Base-by-base conservation (phyloP, 768 basidiomycete genomes). In the Dioszegia crocea region DNA sequence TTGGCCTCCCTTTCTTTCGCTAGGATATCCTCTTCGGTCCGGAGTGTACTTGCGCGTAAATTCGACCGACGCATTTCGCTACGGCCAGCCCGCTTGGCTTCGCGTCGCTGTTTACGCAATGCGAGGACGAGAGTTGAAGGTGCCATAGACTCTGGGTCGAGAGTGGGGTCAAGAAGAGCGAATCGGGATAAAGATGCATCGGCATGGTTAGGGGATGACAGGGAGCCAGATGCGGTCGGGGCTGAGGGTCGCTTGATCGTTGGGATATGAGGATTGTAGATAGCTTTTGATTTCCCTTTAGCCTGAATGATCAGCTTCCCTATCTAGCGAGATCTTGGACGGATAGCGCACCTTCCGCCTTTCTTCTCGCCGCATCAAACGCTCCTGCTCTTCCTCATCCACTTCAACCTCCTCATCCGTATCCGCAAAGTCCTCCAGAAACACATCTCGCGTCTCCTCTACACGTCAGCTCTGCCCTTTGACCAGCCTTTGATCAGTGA, bases 381-480 rank as follows among this genome's bases (percentile, higher is more conserved):
- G 55, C 39, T 72, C 73, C 31, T 60, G 59, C 30, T 54, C 73
- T 29, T 72, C 73, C 38, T 72, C 70, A 49, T 74, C 73, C 40
- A 63, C 52, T 26, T 68, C 70, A 14, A 65, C 59, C 44, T 76
- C 75, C n/a, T 76, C 75, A 47, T 76, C 75, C 4, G 75, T 76
- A 61, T 74, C 73, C 12, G 71, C 75, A 51, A 74, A 74, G 19
- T 76, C 75, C 10, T 74, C 71, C 31, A 68, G 53, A 45, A 62
- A 74, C 2, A 74, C 71, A 61, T 76, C 75, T 19, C 64, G 53
- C 12, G 62, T 54, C 1, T 76, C 75, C 54, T 59, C 71, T 71
- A 48, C 24, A 27, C 31, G 38, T n/a, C 16, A 52, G 36, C 58
- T 4, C 14, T 23, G 45, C 9, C 30, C n/a, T 26, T 29, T 27